Evolutionary conservation across 495 filamentous ascomycete genomes (phyloP).

Genomic region (Evernia prunastri): DNA sequence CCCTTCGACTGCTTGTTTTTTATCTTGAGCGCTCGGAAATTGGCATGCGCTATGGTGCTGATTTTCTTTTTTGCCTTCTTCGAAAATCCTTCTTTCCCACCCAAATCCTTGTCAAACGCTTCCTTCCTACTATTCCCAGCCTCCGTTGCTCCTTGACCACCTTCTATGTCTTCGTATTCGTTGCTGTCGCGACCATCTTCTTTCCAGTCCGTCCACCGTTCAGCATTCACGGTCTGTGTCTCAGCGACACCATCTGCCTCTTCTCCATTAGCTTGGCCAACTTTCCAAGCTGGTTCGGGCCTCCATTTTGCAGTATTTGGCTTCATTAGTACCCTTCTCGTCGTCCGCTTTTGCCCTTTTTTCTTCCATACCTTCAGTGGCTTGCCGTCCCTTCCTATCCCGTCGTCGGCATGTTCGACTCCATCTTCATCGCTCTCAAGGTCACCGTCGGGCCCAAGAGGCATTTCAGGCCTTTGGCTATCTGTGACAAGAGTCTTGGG

Average conservation of each 20-base stretch:
- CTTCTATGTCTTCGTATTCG: slow-evolving; percentile 32
- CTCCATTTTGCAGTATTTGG: slow-evolving; percentile 41
- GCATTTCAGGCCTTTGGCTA: slow-evolving; percentile 47
- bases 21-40: slow-evolving; percentile 78
- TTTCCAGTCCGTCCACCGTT: slow-evolving; percentile 24
- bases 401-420: slow-evolving; percentile 37
- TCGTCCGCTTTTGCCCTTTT: slow-evolving; percentile 85
- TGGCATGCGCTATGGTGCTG: slow-evolving; percentile 68
- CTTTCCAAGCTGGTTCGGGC: slow-evolving; percentile 26
- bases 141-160: slow-evolving; percentile 22
- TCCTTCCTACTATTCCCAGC: slow-evolving; percentile 18
- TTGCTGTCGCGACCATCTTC: slow-evolving; percentile 20
- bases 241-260: slow-evolving; percentile 27
- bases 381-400: slow-evolving; percentile 35
- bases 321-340: slow-evolving; percentile 68
- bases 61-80: slow-evolving; percentile 60
- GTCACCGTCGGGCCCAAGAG: slow-evolving; percentile 58
- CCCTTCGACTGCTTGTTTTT: slow-evolving; percentile 47
- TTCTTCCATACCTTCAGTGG: slow-evolving; percentile 72
- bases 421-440: slow-evolving; percentile 47
- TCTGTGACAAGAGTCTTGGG: slow-evolving; percentile 51
- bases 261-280: slow-evolving; percentile 24
- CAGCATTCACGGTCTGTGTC: slow-evolving; percentile 24
- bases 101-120: slow-evolving; percentile 33
- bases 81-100: slow-evolving; percentile 33